Percentiles rank a stretch among this genome's conserved stretches.
Evolutionary conservation across 2,329 filamentous ascomycete species (phyloP).

Genomic region (Myriangium duriaei): DNA sequence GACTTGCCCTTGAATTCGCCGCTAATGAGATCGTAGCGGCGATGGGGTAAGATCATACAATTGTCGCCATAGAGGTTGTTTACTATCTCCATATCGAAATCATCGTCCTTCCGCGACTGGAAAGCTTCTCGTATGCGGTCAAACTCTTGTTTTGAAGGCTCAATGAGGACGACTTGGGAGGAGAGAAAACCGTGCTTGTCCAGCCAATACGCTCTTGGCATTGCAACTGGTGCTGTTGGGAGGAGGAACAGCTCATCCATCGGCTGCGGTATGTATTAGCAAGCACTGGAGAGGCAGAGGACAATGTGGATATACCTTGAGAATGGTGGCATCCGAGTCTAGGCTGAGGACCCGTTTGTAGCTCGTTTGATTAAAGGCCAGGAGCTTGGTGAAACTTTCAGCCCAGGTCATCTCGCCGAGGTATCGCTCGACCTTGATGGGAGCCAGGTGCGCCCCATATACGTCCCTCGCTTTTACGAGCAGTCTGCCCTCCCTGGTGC

Average conservation of each 20-base stretch:
- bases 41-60: conserved; percentile 53
- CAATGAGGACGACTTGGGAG: conserved; percentile 12
- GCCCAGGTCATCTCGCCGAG: conserved; percentile 39
- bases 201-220: conserved; percentile 62
- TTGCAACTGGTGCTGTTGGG: conserved; percentile 47
- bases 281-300: conserved; percentile 20
- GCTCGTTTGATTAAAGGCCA: conserved; percentile 54
- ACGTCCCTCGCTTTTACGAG: conserved; percentile 29
- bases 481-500: conserved; percentile 9
- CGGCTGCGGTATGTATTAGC: conserved; percentile 33
- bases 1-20: conserved; percentile 48
- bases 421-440: conserved; percentile 28
- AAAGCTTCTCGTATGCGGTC: conserved; percentile 21
- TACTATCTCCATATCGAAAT: conserved; percentile 50
- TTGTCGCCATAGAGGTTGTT: conserved; percentile 49
- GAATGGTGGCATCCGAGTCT: conserved; percentile 52
- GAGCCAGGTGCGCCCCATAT: conserved; percentile 39
- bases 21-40: conserved; percentile 48
- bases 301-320: conserved; percentile 27
- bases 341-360: conserved; percentile 47
- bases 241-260: conserved; percentile 63
- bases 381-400: conserved; percentile 53
- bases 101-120: conserved; percentile 19
- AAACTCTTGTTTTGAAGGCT: conserved; percentile 33
- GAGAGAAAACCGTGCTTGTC: conserved; percentile 21